These are phyloP conservation scores for Gracilaria domingensis DNA, from an alignment of 23 red algal genomes.

Conservation along the genomic window DNA sequence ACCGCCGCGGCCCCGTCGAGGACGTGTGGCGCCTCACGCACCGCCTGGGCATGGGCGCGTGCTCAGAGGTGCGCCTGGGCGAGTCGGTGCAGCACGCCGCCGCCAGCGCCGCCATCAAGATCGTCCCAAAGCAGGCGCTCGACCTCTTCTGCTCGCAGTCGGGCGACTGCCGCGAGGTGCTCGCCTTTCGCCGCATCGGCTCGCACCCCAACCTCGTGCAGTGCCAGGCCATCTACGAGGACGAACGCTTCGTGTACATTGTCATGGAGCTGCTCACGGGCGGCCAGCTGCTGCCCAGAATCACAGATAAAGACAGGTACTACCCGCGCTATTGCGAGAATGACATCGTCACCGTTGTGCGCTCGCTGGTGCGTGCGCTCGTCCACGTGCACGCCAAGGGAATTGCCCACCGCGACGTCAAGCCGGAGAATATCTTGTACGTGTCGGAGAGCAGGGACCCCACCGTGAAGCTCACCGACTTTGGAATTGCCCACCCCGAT, in stretches of 20 bases:
- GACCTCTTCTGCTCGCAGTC: constrained; percentile 68
- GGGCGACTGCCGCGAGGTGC: constrained; percentile 73
- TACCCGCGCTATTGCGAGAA: constrained; percentile 86
- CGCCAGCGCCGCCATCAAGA: constrained; percentile 62
- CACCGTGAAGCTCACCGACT: constrained; percentile 84
- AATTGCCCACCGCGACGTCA: constrained; percentile 92
- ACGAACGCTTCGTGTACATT: constrained; percentile 84
- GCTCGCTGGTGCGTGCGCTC: constrained; percentile 62
- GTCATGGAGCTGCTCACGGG: constrained; percentile 78
- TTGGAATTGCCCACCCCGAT: constrained; percentile 74
- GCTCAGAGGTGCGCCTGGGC: constrained; percentile 71
- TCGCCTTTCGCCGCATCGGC: constrained; percentile 36
- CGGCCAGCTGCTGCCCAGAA: constrained; percentile 68
- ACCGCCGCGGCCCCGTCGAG: constrained; percentile 54
- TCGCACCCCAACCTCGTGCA: constrained; percentile 57
- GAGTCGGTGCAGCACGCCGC: constrained; percentile 6
- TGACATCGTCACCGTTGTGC: constrained; percentile 70
- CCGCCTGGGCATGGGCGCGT: constrained; percentile 68
- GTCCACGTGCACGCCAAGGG: constrained; percentile 70
- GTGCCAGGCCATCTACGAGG: constrained; percentile 72
- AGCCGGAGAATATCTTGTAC: constrained; percentile 94
- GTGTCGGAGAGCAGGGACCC: constrained; percentile 58
- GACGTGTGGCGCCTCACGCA: constrained; percentile 20
- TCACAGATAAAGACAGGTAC: constrained; percentile 61
- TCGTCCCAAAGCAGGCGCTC: constrained; percentile 67